Base-by-base conservation (phyloP, 768 basidiomycete genomes). In the Termitomyces sp. region DNA sequence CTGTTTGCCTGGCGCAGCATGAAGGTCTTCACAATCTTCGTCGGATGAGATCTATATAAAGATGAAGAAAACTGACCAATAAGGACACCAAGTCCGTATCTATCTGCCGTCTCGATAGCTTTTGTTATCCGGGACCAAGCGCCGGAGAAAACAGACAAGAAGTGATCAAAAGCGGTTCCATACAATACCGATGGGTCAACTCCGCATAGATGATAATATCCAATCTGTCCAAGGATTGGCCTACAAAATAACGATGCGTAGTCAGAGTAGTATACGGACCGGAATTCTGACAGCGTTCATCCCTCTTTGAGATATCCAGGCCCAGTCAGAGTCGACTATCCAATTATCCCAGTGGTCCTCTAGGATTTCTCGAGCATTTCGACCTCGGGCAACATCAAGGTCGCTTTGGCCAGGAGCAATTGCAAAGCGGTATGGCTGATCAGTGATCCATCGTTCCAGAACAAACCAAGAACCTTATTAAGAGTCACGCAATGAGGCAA, bases 301-400 rank as follows among this genome's bases (percentile, higher is more conserved):
- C 1, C 85, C 85, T 14, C 76, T 72, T 31, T 71, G 68, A 0
- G 74, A 74, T 20, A 92, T 76, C 76, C 85, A 88, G 4, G 72
- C 67, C 74, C 86, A 87, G 67, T 92, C 90, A 1, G 73, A 68
- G 43, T 86, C 79, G 7, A 71, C 77, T 59, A 92, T 80, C 79
- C 85, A 92, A 0, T 72, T 78, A 67, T 90, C 85, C 88, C 89
- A 92, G 69, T 92, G 90, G 9, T 71, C 67, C 66, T 91, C 86
- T 26, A 92, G 67, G 5, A 71, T 68, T 9, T 65, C 57, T 47
- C 68, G 71, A 8, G 77, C 74, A 39, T 83, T 76, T 0, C 75
- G 74, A 3, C 88, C 87, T 13, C 67, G 75, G 13, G 88, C 90
- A 22, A 91, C 76, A 66, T 89, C 87, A 16, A 87, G 71, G 63